Percentiles rank a stretch among this genome's conserved stretches.
Conservation (phyloP, 176 grass and related monocot species). For the Phoenix roebelenii region DNA sequence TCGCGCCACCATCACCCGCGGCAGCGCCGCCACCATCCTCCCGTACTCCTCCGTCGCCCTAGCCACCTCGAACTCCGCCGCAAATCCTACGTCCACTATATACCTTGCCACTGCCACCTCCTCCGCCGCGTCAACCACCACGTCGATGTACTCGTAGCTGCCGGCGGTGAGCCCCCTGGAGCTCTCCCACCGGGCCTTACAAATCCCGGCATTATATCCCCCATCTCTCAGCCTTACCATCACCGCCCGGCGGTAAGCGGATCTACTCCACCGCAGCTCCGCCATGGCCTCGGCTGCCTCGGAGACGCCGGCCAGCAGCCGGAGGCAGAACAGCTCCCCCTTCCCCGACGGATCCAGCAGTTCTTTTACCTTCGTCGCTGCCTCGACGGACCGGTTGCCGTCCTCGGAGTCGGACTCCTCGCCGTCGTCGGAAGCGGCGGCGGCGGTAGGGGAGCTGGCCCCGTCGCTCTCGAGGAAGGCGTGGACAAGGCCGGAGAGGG, state of each 20-base stretch:
- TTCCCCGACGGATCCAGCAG: too few relatives aligned
- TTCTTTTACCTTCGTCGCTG: too few relatives aligned
- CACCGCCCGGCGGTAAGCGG: constrained; percentile 1
- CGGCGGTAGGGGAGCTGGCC: too few relatives aligned
- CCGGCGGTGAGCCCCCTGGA: constrained; percentile 2
- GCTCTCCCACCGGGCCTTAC: constrained; percentile 7
- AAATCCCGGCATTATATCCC: constrained; percentile 12
- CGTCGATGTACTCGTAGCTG: constrained; percentile 15
- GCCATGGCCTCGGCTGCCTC: too few relatives aligned
- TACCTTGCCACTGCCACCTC: not conserved
- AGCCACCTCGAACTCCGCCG: constrained; percentile 15
- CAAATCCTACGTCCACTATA: constrained; percentile 7
- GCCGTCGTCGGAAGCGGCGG: too few relatives aligned
- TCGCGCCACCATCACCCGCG: constrained; percentile 3
- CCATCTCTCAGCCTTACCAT: constrained; percentile 6
- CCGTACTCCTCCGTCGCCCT: not conserved
- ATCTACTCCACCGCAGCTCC: not conserved
- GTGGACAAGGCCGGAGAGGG: too few relatives aligned
- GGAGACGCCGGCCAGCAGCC: too few relatives aligned
- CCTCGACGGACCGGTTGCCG: too few relatives aligned
- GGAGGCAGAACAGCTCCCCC: too few relatives aligned
- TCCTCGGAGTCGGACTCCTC: too few relatives aligned
- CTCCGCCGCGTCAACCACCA: not conserved
- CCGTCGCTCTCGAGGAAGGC: too few relatives aligned
- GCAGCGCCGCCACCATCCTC: not conserved